Evolutionary conservation across 2,329 filamentous ascomycete species (phyloP), one percentile per base, ranked within the genome.

Genomic region (Calonectria honghensis): DNA sequence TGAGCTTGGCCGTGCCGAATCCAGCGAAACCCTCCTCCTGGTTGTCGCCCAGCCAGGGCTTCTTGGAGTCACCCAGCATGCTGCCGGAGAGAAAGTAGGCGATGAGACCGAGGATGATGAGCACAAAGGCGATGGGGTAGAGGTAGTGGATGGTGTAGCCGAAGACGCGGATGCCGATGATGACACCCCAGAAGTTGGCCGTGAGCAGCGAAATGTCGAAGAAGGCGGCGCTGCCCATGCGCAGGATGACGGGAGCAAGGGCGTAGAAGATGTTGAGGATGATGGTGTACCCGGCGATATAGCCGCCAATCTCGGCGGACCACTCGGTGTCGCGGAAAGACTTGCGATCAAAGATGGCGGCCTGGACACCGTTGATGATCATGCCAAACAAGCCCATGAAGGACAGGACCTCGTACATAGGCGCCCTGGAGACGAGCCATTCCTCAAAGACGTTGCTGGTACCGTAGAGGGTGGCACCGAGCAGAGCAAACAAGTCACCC

Each of bases 171-270:
- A 97, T 92, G 65, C 97, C 97, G 80, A 99, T 96, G 79, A 97
- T 94, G 76, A 98, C 94, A 78, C 96, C 96, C 97, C 97, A 99
- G 87, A 98, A 98, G 86, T 98, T 98, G 80, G 93, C 95, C 2
- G 97, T 98, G 74, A 99, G 89, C 78, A 99, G 88, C 10, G 94
- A 96, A 81, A 98, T 98, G 85, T 99, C 98, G 89, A 98, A 97
- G 87, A 99, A 98, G 27, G 96, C 96, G 3, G 97, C 97, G 20
- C 92, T 94, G 35, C 94, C 94, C 87, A 98, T 94, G 78, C 97
- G 95, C 86, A 98, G 93, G 76, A 99, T 90, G 70, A 98, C 87
- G 0, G 97, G 97, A 0, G 94, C 96, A 4, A 97, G 88, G 10
- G 93, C 93, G 88, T 99, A 99, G 87, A 99, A 99, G 74, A 97